Evolutionary conservation across 1,284 basidiomycete species (phyloP), one percentile per base, ranked within the genome.

Genomic region (Phylloboletellus chloephorus): DNA sequence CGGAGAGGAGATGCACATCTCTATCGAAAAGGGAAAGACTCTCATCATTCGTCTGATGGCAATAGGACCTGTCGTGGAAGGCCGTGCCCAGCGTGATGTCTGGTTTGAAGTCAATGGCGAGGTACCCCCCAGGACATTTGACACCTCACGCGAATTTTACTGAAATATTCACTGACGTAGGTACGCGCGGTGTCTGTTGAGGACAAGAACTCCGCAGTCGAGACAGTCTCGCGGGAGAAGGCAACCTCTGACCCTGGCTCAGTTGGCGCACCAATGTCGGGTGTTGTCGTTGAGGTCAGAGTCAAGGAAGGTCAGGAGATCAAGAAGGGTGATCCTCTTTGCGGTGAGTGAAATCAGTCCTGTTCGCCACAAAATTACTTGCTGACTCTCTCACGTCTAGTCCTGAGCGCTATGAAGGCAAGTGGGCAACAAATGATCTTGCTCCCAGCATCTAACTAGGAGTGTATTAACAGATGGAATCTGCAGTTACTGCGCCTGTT

Each of bases 61-160:
- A 29, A 78, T 96, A 40, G 94, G 95, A 22, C 88, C 92, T 47
- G 85, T 98, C 47, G 85, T 97, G 50, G 82, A 90, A 63, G 85
- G 86, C 41, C 88, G 81, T 55, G 92, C 94, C 36, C 88, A 89
- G 56, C 83, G 96, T 57, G 95, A 98, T 63, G 91, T 96, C 52
- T 97, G 92, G 89, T 97, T 98, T 62, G 96, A 98, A 74, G 88
- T 95, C 49, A 96, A 96, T 61, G 92, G 91, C 64, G 92, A 95
- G 74, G 87, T 88, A 54, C 57, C 62, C 46, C 32, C 42, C 31
- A 49, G 43, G 7, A 31, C 29, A 33, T 16, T 28, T 42, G 35
- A 28, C 23, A 21, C 46, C 41, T 28, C 31, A 23, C 28, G 31
- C 15, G 43, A 49, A 39, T 11, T 47, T 51, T 12, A 25, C 41